These are phyloP conservation scores for Lagenidium giganteum DNA, from an alignment of 352 stramenopile genomes.

Conservation along the genomic window DNA sequence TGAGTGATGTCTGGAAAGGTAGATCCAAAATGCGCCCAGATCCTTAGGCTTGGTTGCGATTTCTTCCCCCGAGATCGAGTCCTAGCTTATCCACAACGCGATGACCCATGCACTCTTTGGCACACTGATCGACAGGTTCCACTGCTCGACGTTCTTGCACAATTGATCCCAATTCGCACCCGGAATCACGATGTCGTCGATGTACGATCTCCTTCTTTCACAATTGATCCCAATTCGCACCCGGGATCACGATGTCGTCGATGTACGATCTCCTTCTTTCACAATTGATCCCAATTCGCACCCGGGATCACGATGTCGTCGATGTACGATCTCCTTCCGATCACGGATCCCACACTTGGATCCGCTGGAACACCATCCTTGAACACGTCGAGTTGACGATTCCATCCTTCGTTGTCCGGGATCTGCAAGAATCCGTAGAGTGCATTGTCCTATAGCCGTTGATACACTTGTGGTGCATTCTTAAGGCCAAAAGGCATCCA, in stretches of 20 bases:
- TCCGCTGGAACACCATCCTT: neutral
- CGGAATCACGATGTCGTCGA: too few species aligned
- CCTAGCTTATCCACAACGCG: constrained; percentile 9
- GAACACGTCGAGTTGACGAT: too few species aligned
- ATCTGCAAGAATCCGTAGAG: too few species aligned
- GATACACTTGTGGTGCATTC: too few species aligned
- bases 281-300: constrained; percentile 8
- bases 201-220: too few species aligned
- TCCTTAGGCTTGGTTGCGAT: constrained; percentile 6
- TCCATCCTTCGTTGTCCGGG: too few species aligned
- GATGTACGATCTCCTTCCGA: constrained; percentile 16
- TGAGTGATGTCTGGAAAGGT: neutral
- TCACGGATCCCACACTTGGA: neutral
- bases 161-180: too few species aligned
- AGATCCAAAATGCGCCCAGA: neutral
- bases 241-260: too few species aligned
- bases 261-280: too few species aligned
- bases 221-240: too few species aligned
- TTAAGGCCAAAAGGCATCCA: too few species aligned
- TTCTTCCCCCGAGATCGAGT: constrained; percentile 1
- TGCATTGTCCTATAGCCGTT: too few species aligned
- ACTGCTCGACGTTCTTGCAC: constrained; percentile 4
- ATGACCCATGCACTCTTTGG: constrained; percentile 10
- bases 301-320: constrained; percentile 17
- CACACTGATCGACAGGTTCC: constrained; percentile 17